Evolutionary conservation across 139 green algal genomes (phyloP).

Genomic region (Chlorella sp.): DNA sequence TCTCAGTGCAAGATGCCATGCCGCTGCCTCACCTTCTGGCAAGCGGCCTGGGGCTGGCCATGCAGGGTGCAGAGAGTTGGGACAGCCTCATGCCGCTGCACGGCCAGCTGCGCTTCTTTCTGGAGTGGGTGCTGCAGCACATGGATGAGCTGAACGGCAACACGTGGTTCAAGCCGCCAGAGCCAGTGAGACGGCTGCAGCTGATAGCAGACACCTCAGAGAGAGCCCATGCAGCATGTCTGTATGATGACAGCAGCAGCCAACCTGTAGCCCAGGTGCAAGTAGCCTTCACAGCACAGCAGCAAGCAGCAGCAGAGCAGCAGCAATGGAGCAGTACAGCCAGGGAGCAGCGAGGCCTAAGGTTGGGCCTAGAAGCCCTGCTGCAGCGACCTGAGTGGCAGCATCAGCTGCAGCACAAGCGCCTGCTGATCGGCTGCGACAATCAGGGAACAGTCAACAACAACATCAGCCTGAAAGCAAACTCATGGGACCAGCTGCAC

Average conservation of each 20-base stretch:
- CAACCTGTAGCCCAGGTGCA: background rate
- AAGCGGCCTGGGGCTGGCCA: too few species aligned
- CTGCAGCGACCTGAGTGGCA: background rate
- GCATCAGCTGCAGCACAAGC: background rate
- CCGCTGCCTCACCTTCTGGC: too few species aligned
- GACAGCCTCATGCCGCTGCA: background rate
- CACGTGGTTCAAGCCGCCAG: background rate
- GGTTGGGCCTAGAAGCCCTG: background rate
- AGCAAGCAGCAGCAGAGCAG: background rate
- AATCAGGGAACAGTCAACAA: background rate
- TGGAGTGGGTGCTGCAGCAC: background rate
- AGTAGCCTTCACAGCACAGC: background rate
- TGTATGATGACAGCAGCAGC: too few species aligned
- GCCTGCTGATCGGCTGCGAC: background rate
- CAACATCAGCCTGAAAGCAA: background rate
- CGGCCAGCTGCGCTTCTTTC: background rate
- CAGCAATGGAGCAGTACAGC: background rate
- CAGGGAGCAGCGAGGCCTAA: background rate
- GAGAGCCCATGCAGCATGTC: background rate
- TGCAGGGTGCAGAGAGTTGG: background rate
- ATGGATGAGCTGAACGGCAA: background rate
- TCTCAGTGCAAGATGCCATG: too few species aligned
- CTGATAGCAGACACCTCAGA: background rate
- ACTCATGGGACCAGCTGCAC: background rate
- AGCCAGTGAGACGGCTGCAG: background rate